Percentiles rank a stretch among this genome's conserved stretches.
phyloP scores from a whole-genome alignment of 2,329 filamentous ascomycete species.

The Achaetomium macrosporum region DNA sequence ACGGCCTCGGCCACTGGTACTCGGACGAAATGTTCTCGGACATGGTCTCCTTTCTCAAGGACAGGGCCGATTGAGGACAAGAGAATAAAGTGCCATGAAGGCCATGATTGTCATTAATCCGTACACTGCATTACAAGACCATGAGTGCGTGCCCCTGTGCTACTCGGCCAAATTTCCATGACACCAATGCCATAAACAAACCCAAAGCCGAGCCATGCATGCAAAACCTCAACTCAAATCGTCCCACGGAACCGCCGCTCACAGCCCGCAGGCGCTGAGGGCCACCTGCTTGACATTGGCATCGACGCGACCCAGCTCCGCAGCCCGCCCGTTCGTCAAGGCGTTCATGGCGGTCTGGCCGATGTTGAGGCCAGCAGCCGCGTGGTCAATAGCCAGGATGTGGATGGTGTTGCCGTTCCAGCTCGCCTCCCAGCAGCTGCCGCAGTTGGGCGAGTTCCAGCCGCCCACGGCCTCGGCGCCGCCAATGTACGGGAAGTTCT shows the following conservation, averaged over 20 bases:
- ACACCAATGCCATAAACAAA: neutral
- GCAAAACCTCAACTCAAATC: neutral
- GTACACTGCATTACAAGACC: neutral
- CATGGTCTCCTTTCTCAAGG: slow-evolving; percentile 24
- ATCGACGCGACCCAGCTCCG: slow-evolving; percentile 46
- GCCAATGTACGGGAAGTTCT: slow-evolving; percentile 50
- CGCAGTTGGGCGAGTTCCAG: slow-evolving; percentile 41
- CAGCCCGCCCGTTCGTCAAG: slow-evolving; percentile 48
- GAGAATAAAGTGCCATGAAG: neutral
- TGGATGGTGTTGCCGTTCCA: slow-evolving; percentile 48
- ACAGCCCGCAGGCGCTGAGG: slow-evolving; percentile 37
- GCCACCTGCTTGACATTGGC: slow-evolving; percentile 42
- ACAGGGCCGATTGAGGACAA: neutral
- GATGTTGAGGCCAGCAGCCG: slow-evolving; percentile 49
- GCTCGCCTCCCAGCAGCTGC: slow-evolving; percentile 51
- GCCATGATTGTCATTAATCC: slow-evolving; percentile 7
- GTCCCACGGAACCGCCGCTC: neutral
- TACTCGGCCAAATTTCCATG: neutral
- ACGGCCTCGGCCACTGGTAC: slow-evolving; percentile 41
- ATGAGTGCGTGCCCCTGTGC: neutral
- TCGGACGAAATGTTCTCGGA: slow-evolving; percentile 36
- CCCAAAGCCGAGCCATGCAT: neutral
- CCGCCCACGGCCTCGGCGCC: slow-evolving; percentile 42
- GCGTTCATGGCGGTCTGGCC: slow-evolving; percentile 50
- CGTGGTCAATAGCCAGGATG: slow-evolving; percentile 51